Base-by-base conservation (phyloP, 192 early-diverging fungal genomes). In the Mortierella antarctica region DNA sequence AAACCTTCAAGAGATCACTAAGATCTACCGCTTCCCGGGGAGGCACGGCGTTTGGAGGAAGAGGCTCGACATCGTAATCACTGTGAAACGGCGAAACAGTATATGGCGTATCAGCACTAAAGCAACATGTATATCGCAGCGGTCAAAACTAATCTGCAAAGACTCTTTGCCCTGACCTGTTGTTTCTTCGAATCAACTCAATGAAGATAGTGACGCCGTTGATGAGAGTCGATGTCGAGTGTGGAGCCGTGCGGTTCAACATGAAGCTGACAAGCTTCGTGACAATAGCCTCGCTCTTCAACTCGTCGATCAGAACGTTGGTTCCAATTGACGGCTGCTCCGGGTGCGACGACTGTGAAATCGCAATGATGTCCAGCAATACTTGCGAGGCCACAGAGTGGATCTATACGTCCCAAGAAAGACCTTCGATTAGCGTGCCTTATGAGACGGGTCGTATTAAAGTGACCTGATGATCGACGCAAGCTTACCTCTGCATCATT, bases 131-230 rank as follows among this genome's bases (percentile, higher is more conserved):
- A 3, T 57, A 57, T 9, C 11, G 8, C 6, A 11, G 21, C 21
- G 23, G 9, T 17, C 12, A 17, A 21, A 56, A 31, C 31, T 56
- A n/a, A 21, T 9, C 12, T n/a, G 8, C 12, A 17, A 56, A 56
- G 18, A n/a, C 8, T 2, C 15, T 56, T 10, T 13, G 9, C 13
- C 63, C 15, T n/a, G 20, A 94, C 93, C 91, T 93, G 91, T 96
- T 98, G 82, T 98, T 98, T 70, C 96, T 91, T 67, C 97, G 91
- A 83, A 99, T 97, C 17, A 99, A 86, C 86, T 99, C 97, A 68
- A 99, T 97, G 71, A 99, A 93, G 65, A 99, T 96, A 59, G 92
- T 95, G 42, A 98, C 95, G 72, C 96, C 96, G 81, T 96, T 98
- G 64, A 92, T 95, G 41, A 99, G 88, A 20, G 95, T 93, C 17